These are phyloP conservation scores for Saccharomyces jurei DNA, from an alignment of 805 yeast species.

Conservation along the genomic window DNA sequence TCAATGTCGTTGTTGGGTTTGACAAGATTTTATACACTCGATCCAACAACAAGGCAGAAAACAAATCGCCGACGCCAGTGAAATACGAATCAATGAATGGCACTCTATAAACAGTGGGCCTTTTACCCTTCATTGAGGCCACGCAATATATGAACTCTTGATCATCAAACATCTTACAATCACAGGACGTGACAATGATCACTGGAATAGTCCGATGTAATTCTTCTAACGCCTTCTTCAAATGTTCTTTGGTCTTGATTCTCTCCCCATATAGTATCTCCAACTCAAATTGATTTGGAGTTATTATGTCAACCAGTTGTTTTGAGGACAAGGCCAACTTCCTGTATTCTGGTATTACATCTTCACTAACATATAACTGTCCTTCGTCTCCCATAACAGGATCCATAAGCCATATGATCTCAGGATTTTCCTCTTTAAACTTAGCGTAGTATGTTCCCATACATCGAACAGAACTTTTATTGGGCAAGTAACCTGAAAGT, in stretches of 20 bases:
- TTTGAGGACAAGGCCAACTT: constrained; percentile 31
- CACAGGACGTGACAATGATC: constrained; percentile 23
- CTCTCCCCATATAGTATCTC: constrained; percentile 56
- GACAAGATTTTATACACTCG: constrained; percentile 36
- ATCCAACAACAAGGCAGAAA: constrained; percentile 71
- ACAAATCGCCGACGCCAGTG: constrained; percentile 92
- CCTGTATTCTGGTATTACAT: constrained; percentile 53
- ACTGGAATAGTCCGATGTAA: constrained; percentile 37
- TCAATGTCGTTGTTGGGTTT: background rate
- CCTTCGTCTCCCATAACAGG: constrained; percentile 83
- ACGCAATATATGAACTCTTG: constrained; percentile 35
- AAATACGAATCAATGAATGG: constrained; percentile 71
- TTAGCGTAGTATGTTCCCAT: constrained; percentile 35
- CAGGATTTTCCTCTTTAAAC: constrained; percentile 31
- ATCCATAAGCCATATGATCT: constrained; percentile 51
- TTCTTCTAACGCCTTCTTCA: constrained; percentile 39
- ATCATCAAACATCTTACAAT: constrained; percentile 19
- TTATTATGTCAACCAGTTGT: constrained; percentile 57
- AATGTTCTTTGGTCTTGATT: constrained; percentile 33
- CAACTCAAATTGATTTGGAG: constrained; percentile 88
- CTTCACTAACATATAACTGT: constrained; percentile 51
- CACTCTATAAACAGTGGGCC: constrained; percentile 33
- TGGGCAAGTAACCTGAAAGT: constrained; percentile 64
- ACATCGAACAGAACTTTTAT: constrained; percentile 39
- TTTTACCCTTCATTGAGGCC: constrained; percentile 32